Conservation (phyloP, 306 rosid species). For the Dalbergia cultrata region DNA sequence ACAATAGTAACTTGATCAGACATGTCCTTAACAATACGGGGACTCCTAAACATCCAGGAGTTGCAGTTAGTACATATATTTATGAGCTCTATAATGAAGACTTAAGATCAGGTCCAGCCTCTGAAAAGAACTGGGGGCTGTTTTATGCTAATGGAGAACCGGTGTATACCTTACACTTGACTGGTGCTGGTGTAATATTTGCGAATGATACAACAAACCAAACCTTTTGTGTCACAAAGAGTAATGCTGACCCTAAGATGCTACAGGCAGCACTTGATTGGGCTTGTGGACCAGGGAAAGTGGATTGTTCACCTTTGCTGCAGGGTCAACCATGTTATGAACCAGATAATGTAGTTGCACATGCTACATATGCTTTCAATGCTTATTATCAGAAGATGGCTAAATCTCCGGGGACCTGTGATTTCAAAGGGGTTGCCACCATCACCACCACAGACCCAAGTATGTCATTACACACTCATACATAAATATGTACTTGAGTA, state of each 20-base stretch:
- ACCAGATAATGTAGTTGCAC: conserved; percentile 80
- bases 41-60: conserved; percentile 92
- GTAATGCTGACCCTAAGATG: conserved; percentile 77
- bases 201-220: conserved; percentile 93
- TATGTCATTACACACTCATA: conserved; percentile 50
- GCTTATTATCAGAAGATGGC: conserved; percentile 87
- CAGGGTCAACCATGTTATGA: conserved; percentile 86
- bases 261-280: conserved; percentile 94
- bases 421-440: conserved; percentile 92
- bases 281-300: conserved; percentile 99
- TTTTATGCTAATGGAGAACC: conserved; percentile 78
- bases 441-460: conserved; percentile 91
- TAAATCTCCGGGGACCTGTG: conserved; percentile 85
- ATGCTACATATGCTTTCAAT: conserved; percentile 88
- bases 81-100: conserved; percentile 97
- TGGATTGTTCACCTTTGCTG: conserved; percentile 82
- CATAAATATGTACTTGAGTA: background rate
- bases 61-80: conserved; percentile 86
- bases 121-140: conserved; percentile 94
- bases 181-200: conserved; percentile 82
- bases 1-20: conserved; percentile 89
- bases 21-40: conserved; percentile 92
- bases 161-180: conserved; percentile 79
- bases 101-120: conserved; percentile 75
- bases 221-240: conserved; percentile 87